Conservation (phyloP, 805 yeast genomes). For the Cyberlindnera misumaiensis region DNA sequence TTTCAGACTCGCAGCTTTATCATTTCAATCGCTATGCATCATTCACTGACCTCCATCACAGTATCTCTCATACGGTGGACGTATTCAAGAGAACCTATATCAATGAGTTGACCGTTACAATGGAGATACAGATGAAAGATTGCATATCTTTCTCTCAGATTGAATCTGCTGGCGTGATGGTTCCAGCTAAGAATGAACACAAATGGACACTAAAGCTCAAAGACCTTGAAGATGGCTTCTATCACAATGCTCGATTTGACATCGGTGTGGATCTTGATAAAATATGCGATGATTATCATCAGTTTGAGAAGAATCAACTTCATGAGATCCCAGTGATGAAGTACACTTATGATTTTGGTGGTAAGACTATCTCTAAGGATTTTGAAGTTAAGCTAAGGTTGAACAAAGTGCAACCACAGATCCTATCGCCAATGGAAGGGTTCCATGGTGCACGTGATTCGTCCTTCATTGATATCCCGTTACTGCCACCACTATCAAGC, state of each 20-base stretch:
- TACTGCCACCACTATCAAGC: constrained; percentile 29
- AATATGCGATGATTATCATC: neutral
- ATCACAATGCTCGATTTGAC: constrained; percentile 13
- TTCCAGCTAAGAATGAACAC: neutral
- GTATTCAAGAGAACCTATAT: constrained; percentile 11
- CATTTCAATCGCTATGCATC: constrained; percentile 8
- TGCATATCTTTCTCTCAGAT: constrained; percentile 4
- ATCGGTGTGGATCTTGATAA: constrained; percentile 10
- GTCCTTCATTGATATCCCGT: constrained; percentile 21
- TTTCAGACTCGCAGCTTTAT: constrained; percentile 6
- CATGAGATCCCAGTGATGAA: constrained; percentile 13
- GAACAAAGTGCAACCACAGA: neutral
- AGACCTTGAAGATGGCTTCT: constrained; percentile 19
- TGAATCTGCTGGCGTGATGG: constrained; percentile 4
- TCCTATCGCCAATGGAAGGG: neutral
- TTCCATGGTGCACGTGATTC: neutral
- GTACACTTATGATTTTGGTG: constrained; percentile 3
- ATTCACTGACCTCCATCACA: constrained; percentile 3
- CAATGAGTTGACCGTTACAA: constrained; percentile 3
- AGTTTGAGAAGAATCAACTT: constrained; percentile 4
- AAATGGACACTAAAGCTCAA: constrained; percentile 9
- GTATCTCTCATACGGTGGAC: constrained; percentile 8
- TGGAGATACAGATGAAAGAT: constrained; percentile 6
- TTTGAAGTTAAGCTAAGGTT: constrained; percentile 8
- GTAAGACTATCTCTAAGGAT: constrained; percentile 1